Evolutionary conservation across 192 early-diverging fungal species (phyloP).

Genomic region (Cetraspora pellucida): DNA sequence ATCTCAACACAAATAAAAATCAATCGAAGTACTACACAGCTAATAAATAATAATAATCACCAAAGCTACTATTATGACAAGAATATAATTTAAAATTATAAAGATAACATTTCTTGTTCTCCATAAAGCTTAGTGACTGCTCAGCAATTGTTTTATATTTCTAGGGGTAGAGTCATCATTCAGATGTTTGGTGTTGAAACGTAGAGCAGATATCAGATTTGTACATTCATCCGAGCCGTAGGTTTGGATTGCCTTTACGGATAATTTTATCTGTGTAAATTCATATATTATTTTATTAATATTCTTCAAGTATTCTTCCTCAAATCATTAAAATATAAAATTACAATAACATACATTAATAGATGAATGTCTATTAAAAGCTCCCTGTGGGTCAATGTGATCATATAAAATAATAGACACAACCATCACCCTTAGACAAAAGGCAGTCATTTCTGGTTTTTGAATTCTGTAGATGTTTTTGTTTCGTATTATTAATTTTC

Average conservation of each 20-base stretch:
- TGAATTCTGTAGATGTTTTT: conserved; percentile 40
- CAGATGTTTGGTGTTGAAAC: conserved; percentile 78
- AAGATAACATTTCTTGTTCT: neutral
- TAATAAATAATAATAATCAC: no score
- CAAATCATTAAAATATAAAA: conserved; percentile 5
- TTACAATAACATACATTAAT: conserved; percentile 69
- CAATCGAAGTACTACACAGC: neutral
- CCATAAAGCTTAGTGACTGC: conserved; percentile 13
- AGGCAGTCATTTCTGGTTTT: conserved; percentile 64
- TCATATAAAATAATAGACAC: conserved; percentile 90
- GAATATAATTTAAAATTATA: neutral
- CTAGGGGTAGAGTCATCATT: conserved; percentile 82
- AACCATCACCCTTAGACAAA: conserved; percentile 86
- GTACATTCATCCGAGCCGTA: conserved; percentile 53
- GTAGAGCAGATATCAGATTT: conserved; percentile 71
- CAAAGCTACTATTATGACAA: neutral
- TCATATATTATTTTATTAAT: neutral
- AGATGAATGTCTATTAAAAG: conserved; percentile 73
- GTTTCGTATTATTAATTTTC: no score
- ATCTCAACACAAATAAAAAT: neutral
- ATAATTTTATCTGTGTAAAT: conserved; percentile 52
- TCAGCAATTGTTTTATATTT: conserved; percentile 49
- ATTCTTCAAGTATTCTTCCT: neutral
- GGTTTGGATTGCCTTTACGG: conserved; percentile 68
- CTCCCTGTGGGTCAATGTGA: conserved; percentile 79